These are phyloP conservation scores for Nakaseomyces bracarensis DNA, from an alignment of 1,139 yeast genomes.

Conservation along the genomic window DNA sequence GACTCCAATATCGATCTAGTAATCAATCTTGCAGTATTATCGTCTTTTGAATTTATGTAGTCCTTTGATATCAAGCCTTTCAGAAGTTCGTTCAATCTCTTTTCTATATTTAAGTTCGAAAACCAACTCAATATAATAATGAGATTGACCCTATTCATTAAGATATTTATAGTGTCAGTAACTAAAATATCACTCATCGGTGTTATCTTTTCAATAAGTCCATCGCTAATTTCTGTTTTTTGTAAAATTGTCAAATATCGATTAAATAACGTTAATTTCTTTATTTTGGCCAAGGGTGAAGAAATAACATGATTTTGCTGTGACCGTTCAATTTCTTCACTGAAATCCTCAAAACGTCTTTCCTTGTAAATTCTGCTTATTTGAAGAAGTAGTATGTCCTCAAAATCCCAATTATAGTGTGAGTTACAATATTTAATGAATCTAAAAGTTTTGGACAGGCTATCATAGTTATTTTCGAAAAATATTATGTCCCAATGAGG, in stretches of 20 bases:
- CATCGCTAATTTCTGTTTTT: conserved; percentile 11
- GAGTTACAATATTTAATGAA: conserved; percentile 17
- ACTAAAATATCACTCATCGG: conserved; percentile 25
- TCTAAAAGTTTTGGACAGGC: conserved; percentile 14
- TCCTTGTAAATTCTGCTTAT: conserved; percentile 23
- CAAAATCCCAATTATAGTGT: conserved; percentile 19
- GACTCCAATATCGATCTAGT: conserved; percentile 6
- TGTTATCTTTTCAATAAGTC: conserved; percentile 24
- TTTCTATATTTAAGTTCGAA: conserved; percentile 21
- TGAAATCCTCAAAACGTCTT: conserved; percentile 25
- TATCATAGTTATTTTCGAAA: conserved; percentile 12
- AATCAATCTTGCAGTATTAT: conserved; percentile 5
- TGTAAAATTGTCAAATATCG: conserved; percentile 19
- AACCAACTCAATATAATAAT: conserved; percentile 20
- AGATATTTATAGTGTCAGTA: conserved; percentile 16
- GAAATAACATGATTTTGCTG: conserved; percentile 11
- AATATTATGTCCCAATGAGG: conserved; percentile 22
- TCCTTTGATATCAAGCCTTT: conserved; percentile 13
- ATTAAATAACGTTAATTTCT: conserved; percentile 20
- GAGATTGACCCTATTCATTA: conserved; percentile 26
- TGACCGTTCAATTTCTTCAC: conserved; percentile 17
- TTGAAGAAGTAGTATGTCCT: conserved; percentile 16
- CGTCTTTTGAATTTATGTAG: conserved; percentile 7
- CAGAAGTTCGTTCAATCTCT: conserved; percentile 19
- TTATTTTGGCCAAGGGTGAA: conserved; percentile 7